Conservation (phyloP, 257 asterid species). For the Solanum gandarillasii region DNA sequence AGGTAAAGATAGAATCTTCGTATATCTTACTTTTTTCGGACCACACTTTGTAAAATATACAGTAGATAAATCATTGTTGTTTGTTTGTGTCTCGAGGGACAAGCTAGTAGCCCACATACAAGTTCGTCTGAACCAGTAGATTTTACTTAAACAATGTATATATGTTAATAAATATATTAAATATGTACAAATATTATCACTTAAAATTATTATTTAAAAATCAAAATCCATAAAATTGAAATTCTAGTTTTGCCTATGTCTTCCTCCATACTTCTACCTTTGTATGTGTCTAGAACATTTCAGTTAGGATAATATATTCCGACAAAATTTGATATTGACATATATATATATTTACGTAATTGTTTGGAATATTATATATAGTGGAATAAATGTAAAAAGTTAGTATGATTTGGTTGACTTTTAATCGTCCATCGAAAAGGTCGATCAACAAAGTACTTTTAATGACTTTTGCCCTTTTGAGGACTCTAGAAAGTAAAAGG, state of each 20-base stretch:
- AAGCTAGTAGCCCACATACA: neutral
- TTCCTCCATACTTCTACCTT: neutral
- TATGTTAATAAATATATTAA: too few relatives aligned
- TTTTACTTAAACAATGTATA: too few relatives aligned
- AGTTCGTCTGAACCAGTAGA: too few relatives aligned
- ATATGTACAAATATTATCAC: too few relatives aligned
- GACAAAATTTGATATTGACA: neutral
- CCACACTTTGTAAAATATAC: neutral
- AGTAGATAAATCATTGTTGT: too few relatives aligned
- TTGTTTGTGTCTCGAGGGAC: neutral
- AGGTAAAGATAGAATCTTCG: too few relatives aligned
- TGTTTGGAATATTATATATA: too few relatives aligned
- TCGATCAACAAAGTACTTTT: neutral
- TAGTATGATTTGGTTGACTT: neutral
- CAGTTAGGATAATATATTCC: neutral
- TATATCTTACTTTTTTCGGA: too few relatives aligned
- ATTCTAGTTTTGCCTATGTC: too few relatives aligned
- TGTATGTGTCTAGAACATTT: neutral
- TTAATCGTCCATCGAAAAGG: neutral
- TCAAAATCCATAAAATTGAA: accelerated
- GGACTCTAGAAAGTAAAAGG: neutral
- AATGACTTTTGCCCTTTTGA: neutral
- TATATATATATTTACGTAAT: too few relatives aligned
- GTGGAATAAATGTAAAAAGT: neutral
- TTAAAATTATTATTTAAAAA: too few relatives aligned